These are phyloP conservation scores for Hordeum vulgare DNA, from an alignment of 176 grass and related monocot genomes.

Conservation along the genomic window MorexV3_pseudomolecules_assembly NC_058522.1:537314321-537314820, in stretches of 20 bases:
- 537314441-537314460: constrained; percentile 1
- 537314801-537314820: neutral
- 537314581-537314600: constrained; percentile 50
- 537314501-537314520: constrained; percentile 60
- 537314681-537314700: neutral
- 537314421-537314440: neutral
- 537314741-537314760: neutral
- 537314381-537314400: constrained; percentile 59
- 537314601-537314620: constrained; percentile 53
- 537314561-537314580: constrained; percentile 59
- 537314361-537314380: constrained; percentile 82
- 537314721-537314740: too few relatives aligned
- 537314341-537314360: constrained; percentile 44
- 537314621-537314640: constrained; percentile 59
- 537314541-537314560: constrained; percentile 46
- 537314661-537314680: neutral
- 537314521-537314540: constrained; percentile 47
- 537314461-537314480: constrained; percentile 33
- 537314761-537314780: neutral
- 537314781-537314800: neutral
- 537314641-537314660: neutral
- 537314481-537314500: constrained; percentile 62
- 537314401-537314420: constrained; percentile 67
- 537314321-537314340: constrained; percentile 76
- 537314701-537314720: neutral